Conservation (phyloP, 805 yeast genomes). For the Schizosaccharomyces cryophilus region DNA sequence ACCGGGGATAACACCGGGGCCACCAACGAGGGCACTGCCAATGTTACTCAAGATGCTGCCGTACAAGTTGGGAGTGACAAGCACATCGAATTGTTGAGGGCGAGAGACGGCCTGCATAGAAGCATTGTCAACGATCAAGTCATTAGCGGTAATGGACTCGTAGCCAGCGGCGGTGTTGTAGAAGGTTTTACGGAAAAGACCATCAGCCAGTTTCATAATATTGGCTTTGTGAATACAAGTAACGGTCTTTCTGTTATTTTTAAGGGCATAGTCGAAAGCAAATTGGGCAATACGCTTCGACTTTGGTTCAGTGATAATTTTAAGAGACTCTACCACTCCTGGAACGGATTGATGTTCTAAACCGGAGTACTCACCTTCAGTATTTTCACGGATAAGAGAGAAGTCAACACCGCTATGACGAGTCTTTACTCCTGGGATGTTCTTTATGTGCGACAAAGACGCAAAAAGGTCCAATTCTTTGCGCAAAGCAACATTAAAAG, state of each 20-base stretch:
- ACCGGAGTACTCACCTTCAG: constrained; percentile 98
- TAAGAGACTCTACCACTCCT: constrained; percentile 85
- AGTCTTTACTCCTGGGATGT: constrained; percentile 79
- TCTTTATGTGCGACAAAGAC: constrained; percentile 89
- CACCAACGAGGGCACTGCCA: constrained; percentile 93
- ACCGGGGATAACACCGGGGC: constrained; percentile 97
- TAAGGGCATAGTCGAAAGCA: constrained; percentile 85
- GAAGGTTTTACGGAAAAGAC: constrained; percentile 84
- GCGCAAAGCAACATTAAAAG: constrained; percentile 90
- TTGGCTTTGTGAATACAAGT: constrained; percentile 98
- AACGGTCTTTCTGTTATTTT: constrained; percentile 74
- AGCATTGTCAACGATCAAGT: constrained; percentile 94
- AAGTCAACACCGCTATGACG: constrained; percentile 77
- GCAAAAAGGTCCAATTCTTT: constrained; percentile 91
- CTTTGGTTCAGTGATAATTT: constrained; percentile 81
- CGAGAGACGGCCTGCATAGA: constrained; percentile 97
- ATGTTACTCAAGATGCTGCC: constrained; percentile 94
- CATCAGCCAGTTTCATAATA: constrained; percentile 96
- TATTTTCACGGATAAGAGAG: constrained; percentile 91
- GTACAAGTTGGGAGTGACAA: constrained; percentile 93
- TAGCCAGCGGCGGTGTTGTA: constrained; percentile 65
- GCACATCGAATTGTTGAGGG: constrained; percentile 94
- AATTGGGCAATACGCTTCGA: constrained; percentile 94
- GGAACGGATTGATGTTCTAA: constrained; percentile 95
- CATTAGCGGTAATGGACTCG: constrained; percentile 60